Percentiles rank a stretch among this genome's conserved stretches.
These are phyloP conservation scores for Boletellus ananas DNA, from an alignment of 768 basidiomycete genomes.

Conservation along the genomic window DNA sequence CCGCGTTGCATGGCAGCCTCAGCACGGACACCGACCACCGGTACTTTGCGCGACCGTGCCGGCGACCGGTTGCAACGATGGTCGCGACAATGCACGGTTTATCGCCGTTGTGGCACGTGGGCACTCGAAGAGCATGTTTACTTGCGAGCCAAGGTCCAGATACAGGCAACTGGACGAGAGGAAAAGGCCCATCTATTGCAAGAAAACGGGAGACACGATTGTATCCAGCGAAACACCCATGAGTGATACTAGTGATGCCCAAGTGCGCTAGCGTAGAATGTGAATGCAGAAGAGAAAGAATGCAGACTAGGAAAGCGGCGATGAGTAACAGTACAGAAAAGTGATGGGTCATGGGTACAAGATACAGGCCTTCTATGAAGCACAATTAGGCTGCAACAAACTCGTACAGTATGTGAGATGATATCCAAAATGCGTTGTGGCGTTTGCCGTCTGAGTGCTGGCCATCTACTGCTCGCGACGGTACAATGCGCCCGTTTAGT, in stretches of 20 bases:
- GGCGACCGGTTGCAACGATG: too few relatives aligned
- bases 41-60: too few relatives aligned
- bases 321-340: slow-evolving; percentile 8
- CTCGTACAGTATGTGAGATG: slow-evolving; percentile 19
- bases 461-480: slow-evolving; percentile 4
- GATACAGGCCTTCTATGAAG: slow-evolving; percentile 16
- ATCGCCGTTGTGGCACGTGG: too few relatives aligned
- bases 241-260: slow-evolving; percentile 2
- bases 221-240: neutral
- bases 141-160: too few relatives aligned
- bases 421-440: slow-evolving; percentile 7
- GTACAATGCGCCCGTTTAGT: slow-evolving; percentile 6
- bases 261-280: neutral
- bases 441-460: slow-evolving; percentile 6
- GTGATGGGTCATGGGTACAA: slow-evolving; percentile 7
- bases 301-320: neutral
- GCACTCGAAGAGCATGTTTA: too few relatives aligned
- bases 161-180: neutral
- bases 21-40: too few relatives aligned
- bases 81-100: too few relatives aligned
- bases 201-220: neutral
- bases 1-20: too few relatives aligned
- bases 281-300: neutral
- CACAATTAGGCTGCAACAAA: slow-evolving; percentile 15
- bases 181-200: slow-evolving; percentile 6